Percentiles rank a stretch among this genome's conserved stretches.
These are phyloP conservation scores for Sphagnum fallax DNA, from an alignment of 228 moss, liverwort and hornwort species.

Conservation along the genomic window DNA sequence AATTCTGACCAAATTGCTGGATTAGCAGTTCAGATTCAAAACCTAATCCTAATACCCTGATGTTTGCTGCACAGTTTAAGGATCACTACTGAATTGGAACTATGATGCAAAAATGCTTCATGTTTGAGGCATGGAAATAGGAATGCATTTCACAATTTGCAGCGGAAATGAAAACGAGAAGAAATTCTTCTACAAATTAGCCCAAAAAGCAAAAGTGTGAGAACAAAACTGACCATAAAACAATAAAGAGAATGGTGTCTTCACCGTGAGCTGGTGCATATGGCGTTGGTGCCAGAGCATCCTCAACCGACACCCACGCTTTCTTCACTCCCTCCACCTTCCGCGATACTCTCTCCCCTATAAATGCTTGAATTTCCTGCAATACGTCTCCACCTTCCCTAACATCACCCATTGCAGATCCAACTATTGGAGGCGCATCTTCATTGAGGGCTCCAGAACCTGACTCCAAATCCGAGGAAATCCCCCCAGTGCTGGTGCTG, in stretches of 20 bases:
- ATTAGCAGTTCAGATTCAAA: neutral
- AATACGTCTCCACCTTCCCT: constrained; percentile 16
- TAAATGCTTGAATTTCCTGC: constrained; percentile 19
- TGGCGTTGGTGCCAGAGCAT: constrained; percentile 26
- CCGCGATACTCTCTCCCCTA: constrained; percentile 15
- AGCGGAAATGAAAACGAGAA: neutral
- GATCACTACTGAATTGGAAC: too few relatives aligned
- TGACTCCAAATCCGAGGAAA: too few relatives aligned
- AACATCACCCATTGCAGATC: too few relatives aligned
- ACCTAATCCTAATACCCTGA: neutral
- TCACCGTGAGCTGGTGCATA: constrained; percentile 25
- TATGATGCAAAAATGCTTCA: neutral
- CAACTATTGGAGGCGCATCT: too few relatives aligned
- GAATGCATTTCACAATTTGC: neutral
- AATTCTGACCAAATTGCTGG: neutral
- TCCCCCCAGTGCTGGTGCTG: too few relatives aligned
- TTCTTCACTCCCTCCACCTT: constrained; percentile 17
- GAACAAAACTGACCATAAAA: constrained; percentile 1
- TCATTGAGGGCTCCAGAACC: too few relatives aligned
- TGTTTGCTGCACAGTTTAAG: neutral
- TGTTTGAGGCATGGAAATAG: neutral
- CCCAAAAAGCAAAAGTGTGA: too few relatives aligned
- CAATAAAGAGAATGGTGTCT: constrained; percentile 13
- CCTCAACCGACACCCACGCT: constrained; percentile 27
- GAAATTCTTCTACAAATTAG: too few relatives aligned